phyloP scores from a whole-genome alignment of 2,329 filamentous ascomycete genomes.

The Stenocarpella maydis region DNA sequence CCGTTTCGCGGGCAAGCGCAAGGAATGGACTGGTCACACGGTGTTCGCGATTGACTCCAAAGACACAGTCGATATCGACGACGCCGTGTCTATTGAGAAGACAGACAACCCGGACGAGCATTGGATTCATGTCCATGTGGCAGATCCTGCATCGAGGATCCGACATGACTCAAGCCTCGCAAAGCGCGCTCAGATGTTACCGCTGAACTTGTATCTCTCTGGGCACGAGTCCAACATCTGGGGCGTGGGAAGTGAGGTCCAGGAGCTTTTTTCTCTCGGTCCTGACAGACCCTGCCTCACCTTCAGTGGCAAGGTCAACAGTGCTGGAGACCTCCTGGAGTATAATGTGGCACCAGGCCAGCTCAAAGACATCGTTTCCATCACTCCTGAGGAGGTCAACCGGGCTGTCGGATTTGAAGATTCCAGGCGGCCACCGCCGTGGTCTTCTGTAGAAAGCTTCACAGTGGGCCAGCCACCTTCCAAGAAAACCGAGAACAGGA shows the following conservation, averaged over 20 bases:
- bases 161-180: constrained; percentile 64
- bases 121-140: constrained; percentile 82
- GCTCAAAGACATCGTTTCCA: constrained; percentile 63
- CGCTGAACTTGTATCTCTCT: constrained; percentile 67
- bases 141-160: constrained; percentile 79
- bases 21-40: constrained; percentile 64
- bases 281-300: constrained; percentile 63
- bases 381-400: constrained; percentile 62
- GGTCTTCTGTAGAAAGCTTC: constrained; percentile 39
- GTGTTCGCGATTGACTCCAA: constrained; percentile 79
- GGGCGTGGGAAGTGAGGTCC: constrained; percentile 42
- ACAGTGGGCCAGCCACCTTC: constrained; percentile 45
- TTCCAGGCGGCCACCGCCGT: constrained; percentile 14
- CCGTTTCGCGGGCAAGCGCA: constrained; percentile 58
- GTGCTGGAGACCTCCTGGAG: constrained; percentile 61
- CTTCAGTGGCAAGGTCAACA: constrained; percentile 67
- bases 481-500: constrained; percentile 45
- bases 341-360: constrained; percentile 61
- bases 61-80: constrained; percentile 76
- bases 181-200: constrained; percentile 67
- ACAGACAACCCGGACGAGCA: constrained; percentile 62
- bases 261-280: constrained; percentile 62
- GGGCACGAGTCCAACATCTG: constrained; percentile 68
- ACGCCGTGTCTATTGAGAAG: constrained; percentile 76
- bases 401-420: constrained; percentile 32